Evolutionary conservation across 768 basidiomycete species (phyloP).

Genomic region (Mycena polygramma): DNA sequence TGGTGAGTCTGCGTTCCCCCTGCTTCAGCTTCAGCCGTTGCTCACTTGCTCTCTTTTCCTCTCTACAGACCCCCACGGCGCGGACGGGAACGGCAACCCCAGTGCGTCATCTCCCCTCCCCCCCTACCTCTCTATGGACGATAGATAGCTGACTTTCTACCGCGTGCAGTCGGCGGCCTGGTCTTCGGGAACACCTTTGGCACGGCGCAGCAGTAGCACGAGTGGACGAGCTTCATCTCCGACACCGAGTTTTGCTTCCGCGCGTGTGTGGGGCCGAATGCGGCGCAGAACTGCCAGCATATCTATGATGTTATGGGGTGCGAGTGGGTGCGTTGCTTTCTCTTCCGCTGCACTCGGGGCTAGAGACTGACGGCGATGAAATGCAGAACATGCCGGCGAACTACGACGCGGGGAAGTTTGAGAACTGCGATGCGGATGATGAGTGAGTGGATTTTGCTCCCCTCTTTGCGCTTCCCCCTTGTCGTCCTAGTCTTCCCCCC

Average conservation of each 20-base stretch:
- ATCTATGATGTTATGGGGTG: conserved; percentile 81
- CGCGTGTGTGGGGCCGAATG: conserved; percentile 73
- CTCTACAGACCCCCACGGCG: conserved; percentile 29
- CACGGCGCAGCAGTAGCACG: conserved; percentile 67
- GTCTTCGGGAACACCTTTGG: conserved; percentile 77
- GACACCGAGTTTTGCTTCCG: conserved; percentile 78
- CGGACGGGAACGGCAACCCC: conserved; percentile 60
- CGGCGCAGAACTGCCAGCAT: conserved; percentile 77
- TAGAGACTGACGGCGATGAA: too few species aligned
- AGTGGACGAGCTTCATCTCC: conserved; percentile 91
- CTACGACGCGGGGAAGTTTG: conserved; percentile 71
- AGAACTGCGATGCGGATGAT: conserved; percentile 74
- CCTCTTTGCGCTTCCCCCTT: neutral
- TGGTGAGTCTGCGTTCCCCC: conserved; percentile 55
- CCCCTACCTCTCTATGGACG: too few species aligned
- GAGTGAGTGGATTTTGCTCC: conserved; percentile 49
- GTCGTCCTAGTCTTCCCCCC: too few species aligned
- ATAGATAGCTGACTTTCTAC: neutral
- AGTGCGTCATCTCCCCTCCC: conserved; percentile 40
- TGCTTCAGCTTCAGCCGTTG: conserved; percentile 64
- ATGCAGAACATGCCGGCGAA: conserved; percentile 85
- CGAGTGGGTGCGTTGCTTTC: conserved; percentile 62
- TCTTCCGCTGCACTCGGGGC: too few species aligned
- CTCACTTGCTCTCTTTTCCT: neutral
- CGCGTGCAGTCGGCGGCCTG: conserved; percentile 71